Percentiles rank a stretch among this genome's conserved stretches.
phyloP scores from a whole-genome alignment of 495 filamentous ascomycete genomes.

The Daldinia bambusicola region DNA sequence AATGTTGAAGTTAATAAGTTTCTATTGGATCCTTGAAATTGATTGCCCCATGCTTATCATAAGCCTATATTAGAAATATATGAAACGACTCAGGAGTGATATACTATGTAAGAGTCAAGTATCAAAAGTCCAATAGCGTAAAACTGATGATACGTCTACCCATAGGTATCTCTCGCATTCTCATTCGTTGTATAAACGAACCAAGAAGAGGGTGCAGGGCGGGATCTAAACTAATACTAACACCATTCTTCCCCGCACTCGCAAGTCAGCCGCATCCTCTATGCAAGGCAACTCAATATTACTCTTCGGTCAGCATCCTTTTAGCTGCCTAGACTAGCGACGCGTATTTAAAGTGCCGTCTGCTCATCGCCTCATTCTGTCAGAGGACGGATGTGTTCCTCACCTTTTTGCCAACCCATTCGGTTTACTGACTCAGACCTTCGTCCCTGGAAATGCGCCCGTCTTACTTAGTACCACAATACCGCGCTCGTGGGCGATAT shows the following conservation, averaged over 20 bases:
- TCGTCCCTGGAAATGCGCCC: constrained; percentile 95
- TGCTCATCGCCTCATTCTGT: constrained; percentile 8
- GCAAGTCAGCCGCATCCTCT: constrained; percentile 32
- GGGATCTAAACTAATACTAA: constrained; percentile 31
- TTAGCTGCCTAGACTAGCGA: constrained; percentile 10
- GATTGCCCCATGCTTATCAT: too few relatives aligned
- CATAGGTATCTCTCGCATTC: constrained; percentile 1
- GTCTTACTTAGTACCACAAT: constrained; percentile 90
- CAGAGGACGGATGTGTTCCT: constrained; percentile 10
- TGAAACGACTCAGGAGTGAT: not conserved
- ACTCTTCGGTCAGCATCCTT: not conserved
- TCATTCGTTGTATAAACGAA: constrained; percentile 20
- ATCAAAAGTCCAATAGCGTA: constrained; percentile 1
- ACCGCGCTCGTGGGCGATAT: constrained; percentile 89
- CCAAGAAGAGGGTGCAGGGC: constrained; percentile 21
- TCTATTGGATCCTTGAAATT: not conserved
- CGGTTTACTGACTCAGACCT: constrained; percentile 67
- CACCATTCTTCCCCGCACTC: constrained; percentile 32
- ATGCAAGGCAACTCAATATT: constrained; percentile 23
- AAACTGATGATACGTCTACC: constrained; percentile 1
- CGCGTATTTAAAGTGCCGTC: constrained; percentile 18
- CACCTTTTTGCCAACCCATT: constrained; percentile 3
- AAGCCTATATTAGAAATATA: not conserved
- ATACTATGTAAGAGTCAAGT: not conserved
- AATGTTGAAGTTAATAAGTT: not conserved